phyloP scores from a whole-genome alignment of 2,329 filamentous ascomycete species.

The Fusarium pseudograminearum region DNA sequence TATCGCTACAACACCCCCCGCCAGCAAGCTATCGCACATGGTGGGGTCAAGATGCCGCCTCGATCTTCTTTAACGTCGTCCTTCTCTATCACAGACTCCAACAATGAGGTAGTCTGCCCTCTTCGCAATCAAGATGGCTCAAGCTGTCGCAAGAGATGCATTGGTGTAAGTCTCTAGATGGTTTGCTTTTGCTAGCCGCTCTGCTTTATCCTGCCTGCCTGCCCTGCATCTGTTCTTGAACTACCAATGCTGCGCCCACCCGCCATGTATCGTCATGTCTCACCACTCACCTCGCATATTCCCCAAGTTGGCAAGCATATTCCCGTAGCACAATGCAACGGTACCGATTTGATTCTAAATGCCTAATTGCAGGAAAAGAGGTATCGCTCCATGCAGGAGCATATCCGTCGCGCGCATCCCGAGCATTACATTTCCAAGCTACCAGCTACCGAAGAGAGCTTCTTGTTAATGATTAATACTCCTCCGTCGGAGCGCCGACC shows the following conservation, averaged over 20 bases:
- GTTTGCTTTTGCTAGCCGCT: conserved; percentile 17
- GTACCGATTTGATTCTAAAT: conserved; percentile 43
- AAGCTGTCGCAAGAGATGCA: conserved; percentile 95
- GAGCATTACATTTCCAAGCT: conserved; percentile 98
- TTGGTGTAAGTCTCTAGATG: conserved; percentile 81
- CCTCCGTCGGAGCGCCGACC: conserved; percentile 79
- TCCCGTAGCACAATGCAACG: conserved; percentile 32
- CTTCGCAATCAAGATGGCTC: conserved; percentile 96
- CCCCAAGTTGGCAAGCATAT: conserved; percentile 23
- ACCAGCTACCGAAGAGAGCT: conserved; percentile 97
- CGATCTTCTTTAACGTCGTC: conserved; percentile 88
- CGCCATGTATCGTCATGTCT: conserved; percentile 44
- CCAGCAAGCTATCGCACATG: conserved; percentile 57
- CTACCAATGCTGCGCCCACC: conserved; percentile 29
- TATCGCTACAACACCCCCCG: conserved; percentile 43
- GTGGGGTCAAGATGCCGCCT: conserved; percentile 84
- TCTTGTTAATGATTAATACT: conserved; percentile 94
- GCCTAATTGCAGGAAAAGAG: conserved; percentile 79
- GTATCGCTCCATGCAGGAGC: conserved; percentile 99
- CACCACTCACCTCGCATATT: conserved; percentile 39
- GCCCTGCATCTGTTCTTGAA: conserved; percentile 20
- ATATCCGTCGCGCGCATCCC: conserved; percentile 95
- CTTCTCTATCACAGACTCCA: conserved; percentile 91
- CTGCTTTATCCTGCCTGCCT: conserved; percentile 20
- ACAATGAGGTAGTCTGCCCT: conserved; percentile 97